phyloP scores from a whole-genome alignment of 2,329 filamentous ascomycete species.

The Fusarium nisikadoi region DNA sequence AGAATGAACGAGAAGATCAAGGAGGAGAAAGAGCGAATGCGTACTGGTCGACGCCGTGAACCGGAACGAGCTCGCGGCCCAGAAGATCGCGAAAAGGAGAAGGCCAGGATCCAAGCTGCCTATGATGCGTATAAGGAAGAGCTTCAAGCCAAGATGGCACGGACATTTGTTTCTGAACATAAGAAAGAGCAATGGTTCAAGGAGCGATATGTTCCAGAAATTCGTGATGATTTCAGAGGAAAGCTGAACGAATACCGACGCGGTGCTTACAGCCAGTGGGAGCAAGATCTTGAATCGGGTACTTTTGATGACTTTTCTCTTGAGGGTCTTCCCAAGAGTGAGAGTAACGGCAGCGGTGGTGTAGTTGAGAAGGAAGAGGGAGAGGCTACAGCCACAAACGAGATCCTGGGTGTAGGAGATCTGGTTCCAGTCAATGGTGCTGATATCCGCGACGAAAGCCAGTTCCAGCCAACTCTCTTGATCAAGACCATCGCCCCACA shows the following conservation, averaged over 20 bases:
- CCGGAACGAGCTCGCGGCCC: conserved; percentile 71
- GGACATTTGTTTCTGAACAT: conserved; percentile 89
- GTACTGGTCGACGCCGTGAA: conserved; percentile 75
- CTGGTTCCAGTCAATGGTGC: conserved; percentile 84
- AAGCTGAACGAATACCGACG: conserved; percentile 84
- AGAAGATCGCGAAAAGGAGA: conserved; percentile 82
- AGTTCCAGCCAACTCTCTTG: conserved; percentile 89
- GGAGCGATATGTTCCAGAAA: conserved; percentile 89
- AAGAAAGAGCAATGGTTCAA: conserved; percentile 98
- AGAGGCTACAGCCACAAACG: conserved; percentile 89
- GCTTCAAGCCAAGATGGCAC: conserved; percentile 81
- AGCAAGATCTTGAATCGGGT: conserved; percentile 84
- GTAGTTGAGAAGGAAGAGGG: conserved; percentile 95
- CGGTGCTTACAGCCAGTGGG: conserved; percentile 85
- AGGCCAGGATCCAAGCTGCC: conserved; percentile 77
- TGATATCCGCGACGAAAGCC: conserved; percentile 88
- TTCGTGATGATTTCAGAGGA: conserved; percentile 77
- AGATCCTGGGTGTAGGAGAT: conserved; percentile 92
- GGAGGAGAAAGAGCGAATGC: conserved; percentile 78
- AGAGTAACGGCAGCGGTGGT: conserved; percentile 87
- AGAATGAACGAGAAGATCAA: conserved; percentile 83
- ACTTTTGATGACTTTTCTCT: conserved; percentile 94
- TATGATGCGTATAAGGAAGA: conserved; percentile 77
- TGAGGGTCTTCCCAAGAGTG: conserved; percentile 92
- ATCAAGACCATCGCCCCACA: conserved; percentile 99